Base-by-base conservation (phyloP, 2,329 filamentous ascomycete genomes). In the Diaporthe citri region DNA sequence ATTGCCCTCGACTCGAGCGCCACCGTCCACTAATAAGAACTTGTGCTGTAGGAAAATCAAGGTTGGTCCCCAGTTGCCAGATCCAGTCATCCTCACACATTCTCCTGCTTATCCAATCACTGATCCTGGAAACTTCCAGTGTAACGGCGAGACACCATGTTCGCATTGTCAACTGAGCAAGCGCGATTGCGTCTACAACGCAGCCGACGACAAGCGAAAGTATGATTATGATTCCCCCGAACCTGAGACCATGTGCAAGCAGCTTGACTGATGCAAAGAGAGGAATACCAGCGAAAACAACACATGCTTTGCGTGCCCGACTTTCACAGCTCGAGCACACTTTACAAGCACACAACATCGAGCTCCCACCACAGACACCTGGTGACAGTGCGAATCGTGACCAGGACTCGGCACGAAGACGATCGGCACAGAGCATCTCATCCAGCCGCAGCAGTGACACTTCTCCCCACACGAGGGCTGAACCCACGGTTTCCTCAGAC, bases 191-290 rank as follows among this genome's bases (percentile, higher is more conserved):
- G 31, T 66, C 25, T 66, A 48, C 20, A 66, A 66, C 28, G 60
- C 60, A 22, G 60, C 60, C 10, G 60, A 66, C 10, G 60, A 66
- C 43, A 66, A 66, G 28, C 60, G 60, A 31, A 66, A 25, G 60
- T 66, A 36, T 64, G 59, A 2, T 1, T 20, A 13, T 13, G 9
- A 31, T 22, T 1, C 17, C 1, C 2, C 52, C 2, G 2, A 56
- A 34, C 8, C 15, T 20, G 28, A 25, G 28, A 20, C 15, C 17
- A 20, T 3, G 17, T 56, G 0, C 13, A 34, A 1, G 28, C 28
- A 34, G 28, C 15, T 22, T 8, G 17, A n/a, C 43, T 66, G 28
- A 66, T 51, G 28, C 8, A 34, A 51, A 15, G 2, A n/a, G n/a
- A 13, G 51, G 60, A 25, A 48, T 48, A n/a, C 60, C 60, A n/a